Evolutionary conservation across 371 early-diverging fungal genomes (phyloP).

Genomic region (Apophysomyces trapeziformis): DNA sequence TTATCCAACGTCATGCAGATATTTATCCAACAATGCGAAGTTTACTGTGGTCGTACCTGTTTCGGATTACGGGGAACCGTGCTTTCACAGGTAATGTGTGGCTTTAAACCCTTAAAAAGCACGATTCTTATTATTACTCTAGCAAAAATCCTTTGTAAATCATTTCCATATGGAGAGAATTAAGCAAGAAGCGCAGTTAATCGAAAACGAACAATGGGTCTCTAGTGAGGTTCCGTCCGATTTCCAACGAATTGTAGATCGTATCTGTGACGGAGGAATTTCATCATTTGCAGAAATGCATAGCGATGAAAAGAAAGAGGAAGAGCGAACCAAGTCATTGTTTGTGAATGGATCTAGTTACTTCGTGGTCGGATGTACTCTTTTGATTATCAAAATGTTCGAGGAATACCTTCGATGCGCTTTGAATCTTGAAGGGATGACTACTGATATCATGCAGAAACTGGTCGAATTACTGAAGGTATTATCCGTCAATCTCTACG

Average conservation of each 20-base stretch:
- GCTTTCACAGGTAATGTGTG: conserved; percentile 61
- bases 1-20: conserved; percentile 76
- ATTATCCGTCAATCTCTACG: conserved; percentile 4
- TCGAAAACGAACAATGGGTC: conserved; percentile 96
- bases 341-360: conserved; percentile 67
- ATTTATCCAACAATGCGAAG: conserved; percentile 78
- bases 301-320: conserved; percentile 15
- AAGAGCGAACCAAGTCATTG: conserved; percentile 49
- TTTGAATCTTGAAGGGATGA: conserved; percentile 74
- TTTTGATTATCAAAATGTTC: conserved; percentile 85
- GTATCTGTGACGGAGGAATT: conserved; percentile 60
- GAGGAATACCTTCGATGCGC: conserved; percentile 87
- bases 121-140: not conserved
- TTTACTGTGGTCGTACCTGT: conserved; percentile 79
- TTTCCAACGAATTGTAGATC: conserved; percentile 84
- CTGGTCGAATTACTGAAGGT: conserved; percentile 85
- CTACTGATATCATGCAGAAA: conserved; percentile 84
- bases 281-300: conserved; percentile 17
- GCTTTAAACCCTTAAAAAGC: not conserved
- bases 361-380: conserved; percentile 84
- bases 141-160: conserved; percentile 85
- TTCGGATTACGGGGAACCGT: conserved; percentile 84
- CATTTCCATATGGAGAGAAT: conserved; percentile 92
- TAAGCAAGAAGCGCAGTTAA: conserved; percentile 83
- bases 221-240: conserved; percentile 90